Evolutionary conservation across 2,329 filamentous ascomycete genomes (phyloP), one percentile per base, ranked within the genome.

Genomic region (Teratosphaeriaceae sp.): DNA sequence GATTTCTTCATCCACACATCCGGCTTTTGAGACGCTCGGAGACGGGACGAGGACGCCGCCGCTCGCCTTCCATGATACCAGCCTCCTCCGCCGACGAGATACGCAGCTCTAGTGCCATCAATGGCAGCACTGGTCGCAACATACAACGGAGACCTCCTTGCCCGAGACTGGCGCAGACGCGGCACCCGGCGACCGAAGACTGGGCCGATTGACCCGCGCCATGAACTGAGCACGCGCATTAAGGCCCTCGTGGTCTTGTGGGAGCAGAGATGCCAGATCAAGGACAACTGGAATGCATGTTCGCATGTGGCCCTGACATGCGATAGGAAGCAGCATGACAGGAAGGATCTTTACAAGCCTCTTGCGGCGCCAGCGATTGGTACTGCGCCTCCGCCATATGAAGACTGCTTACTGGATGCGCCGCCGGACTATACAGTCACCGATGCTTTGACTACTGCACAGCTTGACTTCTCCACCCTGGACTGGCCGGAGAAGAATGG

Each of bases 111-210:
- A 44, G 42, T 51, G 46, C 51, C 44, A 60, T 54, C 55, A 65
- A 74, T 73, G 71, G 69, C 70, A 59, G 62, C 64, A 55, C 60
- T 64, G 60, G 65, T 66, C 63, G 63, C 61, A 57, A 61, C 54
- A 55, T 65, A 54, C 56, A 65, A 50, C 65, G 62, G 47, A 57
- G 59, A 58, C 63, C 62, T 46, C 58, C 64, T 50, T 63, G 61
- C 55, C 62, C 64, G 49, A 64, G 65, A 53, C 56, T 67, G 55
- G 65, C 62, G 46, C 61, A 63, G 47, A 63, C 63, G 48, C 65
- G 64, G 56, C 59, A 68, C 55, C 65, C 65, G 46, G 64, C 64
- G 47, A 57, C 61, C 53, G 63, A 69, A 53, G 65, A 69, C 59
- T 68, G 65, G 60, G 56, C 68, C 58, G 68, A 64, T 59, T 71